These are phyloP conservation scores for Arthrobotrys conoides DNA, from an alignment of 2,329 filamentous ascomycete species.

Conservation along the genomic window DNA sequence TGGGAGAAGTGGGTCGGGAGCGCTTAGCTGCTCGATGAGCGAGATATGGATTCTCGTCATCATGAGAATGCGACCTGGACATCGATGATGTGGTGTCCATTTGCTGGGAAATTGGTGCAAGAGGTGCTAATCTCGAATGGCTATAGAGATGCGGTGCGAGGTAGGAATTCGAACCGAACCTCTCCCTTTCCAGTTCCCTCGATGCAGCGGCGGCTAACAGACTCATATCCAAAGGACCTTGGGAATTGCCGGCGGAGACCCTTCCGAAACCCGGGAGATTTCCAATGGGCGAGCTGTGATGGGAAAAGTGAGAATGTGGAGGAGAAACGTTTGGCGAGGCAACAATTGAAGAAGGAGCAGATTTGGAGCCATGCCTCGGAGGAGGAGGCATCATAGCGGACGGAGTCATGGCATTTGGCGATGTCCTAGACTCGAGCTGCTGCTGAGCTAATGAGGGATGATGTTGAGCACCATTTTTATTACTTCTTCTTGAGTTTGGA, in stretches of 20 bases:
- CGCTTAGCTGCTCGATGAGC: slow-evolving; percentile 84
- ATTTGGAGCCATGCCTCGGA: slow-evolving; percentile 85
- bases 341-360: slow-evolving; percentile 86
- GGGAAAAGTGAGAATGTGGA: slow-evolving; percentile 82
- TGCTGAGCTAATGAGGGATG: slow-evolving; percentile 64
- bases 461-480: slow-evolving; percentile 74
- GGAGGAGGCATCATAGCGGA: slow-evolving; percentile 82
- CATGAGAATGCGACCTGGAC: slow-evolving; percentile 87
- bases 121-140: slow-evolving; percentile 68
- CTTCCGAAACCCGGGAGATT: slow-evolving; percentile 73
- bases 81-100: slow-evolving; percentile 84
- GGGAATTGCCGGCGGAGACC: slow-evolving; percentile 69
- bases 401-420: slow-evolving; percentile 70
- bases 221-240: slow-evolving; percentile 73
- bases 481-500: slow-evolving; percentile 92
- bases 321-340: slow-evolving; percentile 97
- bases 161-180: slow-evolving; percentile 68
- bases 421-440: slow-evolving; percentile 69
- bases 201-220: slow-evolving; percentile 79
- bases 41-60: slow-evolving; percentile 83
- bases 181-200: slow-evolving; percentile 75
- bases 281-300: slow-evolving; percentile 73
- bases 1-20: slow-evolving; percentile 91
- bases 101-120: slow-evolving; percentile 78
- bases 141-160: slow-evolving; percentile 66